Base-by-base conservation (phyloP, 148 eudicot species). In the Limonium bicolor region DNA sequence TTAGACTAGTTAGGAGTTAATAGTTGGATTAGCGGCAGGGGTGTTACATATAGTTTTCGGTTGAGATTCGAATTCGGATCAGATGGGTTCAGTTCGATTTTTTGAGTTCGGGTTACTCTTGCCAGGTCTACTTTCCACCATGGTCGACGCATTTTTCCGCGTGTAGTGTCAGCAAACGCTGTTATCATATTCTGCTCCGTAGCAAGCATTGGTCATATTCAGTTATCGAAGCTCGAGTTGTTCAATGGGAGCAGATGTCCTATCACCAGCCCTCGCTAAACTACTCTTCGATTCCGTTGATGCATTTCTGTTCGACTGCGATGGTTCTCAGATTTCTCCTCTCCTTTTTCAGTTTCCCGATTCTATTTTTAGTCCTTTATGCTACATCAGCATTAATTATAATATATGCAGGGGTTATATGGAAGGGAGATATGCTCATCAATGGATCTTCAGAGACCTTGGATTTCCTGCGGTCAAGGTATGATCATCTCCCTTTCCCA, bases 281-380 rank as follows among this genome's bases (percentile, higher is more conserved):
- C 27, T 50, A 8, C 76, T 77, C 40, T 25, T 66, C 41, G 50
- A 73, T 59, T 72, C 84, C 18, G 79, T 77, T 8, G 76, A 77
- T 41, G 72, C 71, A 15, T 69, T 77, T 41, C 79, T 77, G 66
- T 77, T 77, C 42, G 84, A 77, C 26, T 77, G 79, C 43, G 84
- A 77, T 42, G 84, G 84, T 77, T 7, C 12, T 18, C 2, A 15
- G 12, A 1, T 41, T 23, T 0, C 7, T 20, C 16, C 27, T n/a
- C n/a, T n/a, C n/a, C n/a, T n/a, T n/a, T n/a, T n/a, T n/a, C 16
- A 15, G 12, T 24, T 45, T 13, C 19, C 32, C 14, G 7, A n/a
- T 29, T 7, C n/a, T 18, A 19, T 2, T 20, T 17, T 8, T n/a
- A 2, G 6, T 21, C 32, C 20, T n/a, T n/a, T n/a, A n/a, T n/a